A percentile compares a stretch with the other conserved stretches of the same genome.
Evolutionary conservation across 1,284 basidiomycete species (phyloP).

Genomic region (Ganoderma leucocontextum): DNA sequence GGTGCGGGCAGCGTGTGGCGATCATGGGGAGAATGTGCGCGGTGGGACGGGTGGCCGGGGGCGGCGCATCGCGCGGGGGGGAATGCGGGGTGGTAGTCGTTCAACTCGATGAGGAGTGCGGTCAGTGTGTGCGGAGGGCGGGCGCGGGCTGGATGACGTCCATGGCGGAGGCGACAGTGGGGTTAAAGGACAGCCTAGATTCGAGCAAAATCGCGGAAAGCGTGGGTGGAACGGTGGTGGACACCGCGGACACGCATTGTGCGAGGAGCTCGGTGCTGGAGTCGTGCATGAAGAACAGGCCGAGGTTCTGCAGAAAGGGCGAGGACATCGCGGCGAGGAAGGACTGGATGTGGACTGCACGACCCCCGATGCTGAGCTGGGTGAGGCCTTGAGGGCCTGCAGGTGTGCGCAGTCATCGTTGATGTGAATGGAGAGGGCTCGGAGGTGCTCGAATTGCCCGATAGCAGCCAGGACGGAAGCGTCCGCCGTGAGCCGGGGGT

Average conservation of each 20-base stretch:
- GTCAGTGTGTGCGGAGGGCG: background rate
- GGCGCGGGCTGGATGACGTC: constrained; percentile 3
- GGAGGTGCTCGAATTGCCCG: constrained; percentile 4
- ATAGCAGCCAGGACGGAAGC: background rate
- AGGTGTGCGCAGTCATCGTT: background rate
- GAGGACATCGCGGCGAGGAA: background rate
- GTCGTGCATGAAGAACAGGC: background rate
- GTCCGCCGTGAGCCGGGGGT: background rate
- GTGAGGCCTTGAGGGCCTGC: background rate
- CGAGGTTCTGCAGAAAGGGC: background rate
- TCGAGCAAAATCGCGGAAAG: background rate
- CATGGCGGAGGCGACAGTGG: background rate
- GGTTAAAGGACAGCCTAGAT: background rate
- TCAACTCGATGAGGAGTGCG: background rate
- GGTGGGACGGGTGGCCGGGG: background rate
- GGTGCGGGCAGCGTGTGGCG: background rate
- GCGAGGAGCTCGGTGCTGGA: background rate
- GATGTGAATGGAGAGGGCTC: background rate
- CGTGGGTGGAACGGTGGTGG: background rate
- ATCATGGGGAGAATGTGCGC: background rate
- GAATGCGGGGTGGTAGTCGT: background rate
- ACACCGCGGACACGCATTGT: background rate
- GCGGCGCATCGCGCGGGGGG: background rate
- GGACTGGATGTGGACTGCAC: background rate
- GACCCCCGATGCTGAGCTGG: background rate